Evolutionary conservation across 306 rosid genomes (phyloP).

Genomic region (Dalbergia cochinchinensis): DNA sequence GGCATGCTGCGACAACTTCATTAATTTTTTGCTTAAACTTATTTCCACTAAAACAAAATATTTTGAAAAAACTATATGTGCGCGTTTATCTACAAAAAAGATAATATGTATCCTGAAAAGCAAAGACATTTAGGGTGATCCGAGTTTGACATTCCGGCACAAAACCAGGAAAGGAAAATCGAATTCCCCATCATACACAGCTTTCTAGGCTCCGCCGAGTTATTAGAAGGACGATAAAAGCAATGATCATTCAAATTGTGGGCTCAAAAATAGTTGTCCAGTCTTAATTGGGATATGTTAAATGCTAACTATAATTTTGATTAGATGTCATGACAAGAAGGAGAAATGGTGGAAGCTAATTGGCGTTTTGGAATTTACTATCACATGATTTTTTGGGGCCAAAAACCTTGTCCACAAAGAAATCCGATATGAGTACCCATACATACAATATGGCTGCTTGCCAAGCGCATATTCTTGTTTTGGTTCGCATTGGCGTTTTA

Average conservation of each 20-base stretch:
- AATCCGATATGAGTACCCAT: background rate
- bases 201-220: background rate
- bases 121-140: background rate
- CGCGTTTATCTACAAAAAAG: background rate
- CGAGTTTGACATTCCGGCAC: slow-evolving; percentile 3
- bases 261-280: background rate
- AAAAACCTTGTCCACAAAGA: slow-evolving; percentile 24
- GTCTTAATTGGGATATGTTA: slow-evolving; percentile 30
- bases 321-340: background rate
- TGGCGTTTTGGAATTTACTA: background rate
- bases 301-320: background rate
- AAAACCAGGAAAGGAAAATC: background rate
- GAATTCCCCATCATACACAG: background rate
- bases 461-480: slow-evolving; percentile 17
- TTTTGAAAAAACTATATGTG: background rate
- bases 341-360: background rate
- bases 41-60: background rate
- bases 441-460: background rate
- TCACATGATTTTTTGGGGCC: slow-evolving; percentile 7
- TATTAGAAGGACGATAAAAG: background rate
- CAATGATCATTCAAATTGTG: background rate
- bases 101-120: background rate
- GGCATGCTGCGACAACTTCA: background rate
- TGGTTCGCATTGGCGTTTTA: background rate
- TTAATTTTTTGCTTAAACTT: background rate